phyloP scores from a whole-genome alignment of 441 rosid genomes.

The Gossypium schwendimanii region DNA sequence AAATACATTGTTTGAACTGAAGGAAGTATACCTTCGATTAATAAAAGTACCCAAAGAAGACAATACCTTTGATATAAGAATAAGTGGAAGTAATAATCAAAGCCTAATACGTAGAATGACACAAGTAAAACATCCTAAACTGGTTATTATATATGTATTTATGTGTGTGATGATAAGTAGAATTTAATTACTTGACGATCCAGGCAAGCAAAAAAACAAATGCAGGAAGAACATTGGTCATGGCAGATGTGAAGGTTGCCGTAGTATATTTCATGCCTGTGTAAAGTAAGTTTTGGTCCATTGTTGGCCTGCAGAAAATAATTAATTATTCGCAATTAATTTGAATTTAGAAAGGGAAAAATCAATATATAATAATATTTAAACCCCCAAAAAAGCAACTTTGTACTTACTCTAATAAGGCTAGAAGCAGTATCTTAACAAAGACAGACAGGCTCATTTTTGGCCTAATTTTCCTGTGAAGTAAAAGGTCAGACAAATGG shows the following conservation, averaged over 20 bases:
- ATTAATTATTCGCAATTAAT: not conserved
- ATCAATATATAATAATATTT: not conserved
- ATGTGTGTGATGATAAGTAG: not conserved
- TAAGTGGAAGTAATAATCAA: no score
- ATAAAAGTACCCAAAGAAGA: no score
- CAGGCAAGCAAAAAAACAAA: slow-evolving; percentile 61
- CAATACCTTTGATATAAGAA: no score
- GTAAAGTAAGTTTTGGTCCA: slow-evolving; percentile 59
- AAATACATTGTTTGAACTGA: no score
- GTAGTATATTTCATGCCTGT: slow-evolving; percentile 63
- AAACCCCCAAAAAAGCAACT: not conserved
- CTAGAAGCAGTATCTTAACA: slow-evolving; percentile 46
- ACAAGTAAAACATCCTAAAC: not conserved
- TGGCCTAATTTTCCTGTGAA: slow-evolving; percentile 49
- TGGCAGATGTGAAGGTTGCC: slow-evolving; percentile 59
- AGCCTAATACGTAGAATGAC: no score
- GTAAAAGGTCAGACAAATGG: not conserved
- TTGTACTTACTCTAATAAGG: slow-evolving; percentile 48
- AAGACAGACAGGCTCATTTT: slow-evolving; percentile 45
- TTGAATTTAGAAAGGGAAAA: not conserved
- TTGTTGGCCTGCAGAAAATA: slow-evolving; percentile 42
- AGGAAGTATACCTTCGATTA: no score
- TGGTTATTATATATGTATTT: not conserved
- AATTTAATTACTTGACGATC: slow-evolving; percentile 33
- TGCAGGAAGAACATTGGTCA: slow-evolving; percentile 60